Base-by-base conservation (phyloP, 2,329 filamentous ascomycete genomes). In the Venturia asperata region DNA sequence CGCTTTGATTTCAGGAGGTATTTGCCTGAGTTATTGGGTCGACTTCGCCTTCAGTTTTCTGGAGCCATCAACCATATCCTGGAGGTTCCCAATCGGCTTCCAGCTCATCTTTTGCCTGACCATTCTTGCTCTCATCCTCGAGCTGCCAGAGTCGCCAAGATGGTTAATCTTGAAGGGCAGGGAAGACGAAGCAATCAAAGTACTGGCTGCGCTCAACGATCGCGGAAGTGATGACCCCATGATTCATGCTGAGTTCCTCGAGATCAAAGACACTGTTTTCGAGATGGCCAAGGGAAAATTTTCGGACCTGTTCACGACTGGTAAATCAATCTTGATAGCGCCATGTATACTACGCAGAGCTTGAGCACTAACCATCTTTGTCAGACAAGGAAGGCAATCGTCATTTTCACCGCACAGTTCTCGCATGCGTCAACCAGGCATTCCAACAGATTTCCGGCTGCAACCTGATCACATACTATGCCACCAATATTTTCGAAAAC, bases 61-160 rank as follows among this genome's bases (percentile, higher is more conserved):
- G n/a, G 80, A 76, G 60, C 74, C 75, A 0, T 74, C 72, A 61
- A 72, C 71, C 34, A 72, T 77, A 34, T 68, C 72, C 52, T 85
- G 82, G 82, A 77, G 83, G 61, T 82, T 84, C 67, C 83, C 83
- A 0, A 78, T 85, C 62, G 81, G 80, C 9, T 83, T 85, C 71
- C 83, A 86, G 71, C 83, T 84, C 68, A 69, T 83, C 42, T 81
- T 85, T 64, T 82, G 83, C 0, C 66, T 81, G 1, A 74, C 84
- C 43, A 82, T 85, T 34, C 74, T 82, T 61, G 70, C 67, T 21
- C 76, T 80, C 58, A 78, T 83, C 45, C 74, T 81, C 64, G 76
- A 76, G 17, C 75, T 86, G 0, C 81, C 83, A 0, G 78, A 81
- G n/a, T 84, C 82, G 1, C 85, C 84, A 0, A 77, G 84, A 21